These are phyloP conservation scores for Angomonas deanei DNA, from an alignment of 208 protist genomes.

Conservation along the genomic window DNA sequence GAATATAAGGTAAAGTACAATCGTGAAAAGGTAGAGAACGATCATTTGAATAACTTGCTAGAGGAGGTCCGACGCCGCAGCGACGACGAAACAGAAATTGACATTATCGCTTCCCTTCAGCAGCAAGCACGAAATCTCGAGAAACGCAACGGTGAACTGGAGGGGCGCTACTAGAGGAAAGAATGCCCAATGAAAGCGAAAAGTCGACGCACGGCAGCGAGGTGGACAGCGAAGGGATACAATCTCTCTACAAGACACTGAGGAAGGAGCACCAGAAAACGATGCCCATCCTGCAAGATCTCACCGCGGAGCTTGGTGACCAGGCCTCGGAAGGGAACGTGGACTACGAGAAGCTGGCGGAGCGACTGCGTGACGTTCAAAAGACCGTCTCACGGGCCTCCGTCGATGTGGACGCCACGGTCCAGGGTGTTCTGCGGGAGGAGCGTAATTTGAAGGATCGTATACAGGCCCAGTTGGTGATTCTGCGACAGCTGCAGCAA, in stretches of 20 bases:
- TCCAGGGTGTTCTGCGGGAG: background rate
- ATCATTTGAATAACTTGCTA: slow-evolving; percentile 17
- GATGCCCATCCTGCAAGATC: background rate
- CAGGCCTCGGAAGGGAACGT: background rate
- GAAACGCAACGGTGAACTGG: background rate
- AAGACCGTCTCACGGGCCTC: background rate
- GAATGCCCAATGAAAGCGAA: background rate
- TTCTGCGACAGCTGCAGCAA: background rate
- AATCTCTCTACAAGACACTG: background rate
- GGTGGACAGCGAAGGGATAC: background rate
- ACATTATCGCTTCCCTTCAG: background rate
- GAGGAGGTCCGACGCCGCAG: background rate
- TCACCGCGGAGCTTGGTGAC: background rate
- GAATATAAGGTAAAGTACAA: slow-evolving; percentile 15
- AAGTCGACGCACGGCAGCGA: background rate
- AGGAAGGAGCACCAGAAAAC: background rate
- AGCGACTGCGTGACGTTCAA: background rate
- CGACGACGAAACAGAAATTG: background rate
- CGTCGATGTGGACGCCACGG: background rate
- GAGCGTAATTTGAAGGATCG: background rate
- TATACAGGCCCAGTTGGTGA: background rate
- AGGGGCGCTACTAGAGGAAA: background rate
- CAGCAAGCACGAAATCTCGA: background rate
- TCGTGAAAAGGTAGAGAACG: slow-evolving; percentile 25
- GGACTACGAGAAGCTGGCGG: background rate